Evolutionary conservation across 768 basidiomycete genomes (phyloP).

Genomic region (Boletus rufocinnamomeus): DNA sequence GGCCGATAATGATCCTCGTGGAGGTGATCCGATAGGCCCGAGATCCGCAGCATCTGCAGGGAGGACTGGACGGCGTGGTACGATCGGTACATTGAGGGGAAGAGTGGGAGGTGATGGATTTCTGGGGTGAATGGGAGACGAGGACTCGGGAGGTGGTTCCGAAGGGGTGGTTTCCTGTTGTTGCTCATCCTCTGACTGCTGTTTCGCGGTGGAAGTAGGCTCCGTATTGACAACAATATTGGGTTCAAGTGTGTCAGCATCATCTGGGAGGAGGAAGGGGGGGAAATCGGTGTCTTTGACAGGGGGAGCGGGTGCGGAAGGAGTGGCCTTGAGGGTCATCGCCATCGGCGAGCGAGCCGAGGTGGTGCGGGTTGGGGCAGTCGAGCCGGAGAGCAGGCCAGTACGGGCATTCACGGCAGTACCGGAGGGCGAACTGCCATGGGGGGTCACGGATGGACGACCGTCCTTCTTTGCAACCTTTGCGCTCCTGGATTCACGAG

Average conservation of each 20-base stretch:
- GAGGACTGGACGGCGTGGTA: constrained; percentile 48
- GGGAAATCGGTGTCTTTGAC: constrained; percentile 76
- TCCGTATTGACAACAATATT: constrained; percentile 5
- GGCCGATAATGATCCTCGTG: constrained; percentile 47
- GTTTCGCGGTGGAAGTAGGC: neutral
- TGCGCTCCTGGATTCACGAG: constrained; percentile 34
- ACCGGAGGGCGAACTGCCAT: constrained; percentile 12
- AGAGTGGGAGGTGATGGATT: constrained; percentile 50
- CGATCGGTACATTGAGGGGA: constrained; percentile 50
- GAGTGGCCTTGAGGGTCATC: constrained; percentile 70
- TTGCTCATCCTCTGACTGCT: constrained; percentile 18
- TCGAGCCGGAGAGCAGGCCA: constrained; percentile 52
- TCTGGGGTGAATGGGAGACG: constrained; percentile 24
- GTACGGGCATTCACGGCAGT: constrained; percentile 18
- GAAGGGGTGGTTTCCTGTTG: neutral
- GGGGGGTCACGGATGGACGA: constrained; percentile 24
- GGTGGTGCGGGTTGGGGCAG: constrained; percentile 61
- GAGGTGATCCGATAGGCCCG: constrained; percentile 84
- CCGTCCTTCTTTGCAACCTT: constrained; percentile 42
- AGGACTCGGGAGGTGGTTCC: constrained; percentile 13
- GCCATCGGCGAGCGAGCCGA: constrained; percentile 61
- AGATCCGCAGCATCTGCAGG: constrained; percentile 53
- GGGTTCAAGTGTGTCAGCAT: constrained; percentile 36
- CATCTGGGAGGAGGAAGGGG: constrained; percentile 66
- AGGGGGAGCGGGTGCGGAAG: constrained; percentile 78